Base-by-base conservation (phyloP, 768 basidiomycete species). In the Leccinum subtestaceum region DNA sequence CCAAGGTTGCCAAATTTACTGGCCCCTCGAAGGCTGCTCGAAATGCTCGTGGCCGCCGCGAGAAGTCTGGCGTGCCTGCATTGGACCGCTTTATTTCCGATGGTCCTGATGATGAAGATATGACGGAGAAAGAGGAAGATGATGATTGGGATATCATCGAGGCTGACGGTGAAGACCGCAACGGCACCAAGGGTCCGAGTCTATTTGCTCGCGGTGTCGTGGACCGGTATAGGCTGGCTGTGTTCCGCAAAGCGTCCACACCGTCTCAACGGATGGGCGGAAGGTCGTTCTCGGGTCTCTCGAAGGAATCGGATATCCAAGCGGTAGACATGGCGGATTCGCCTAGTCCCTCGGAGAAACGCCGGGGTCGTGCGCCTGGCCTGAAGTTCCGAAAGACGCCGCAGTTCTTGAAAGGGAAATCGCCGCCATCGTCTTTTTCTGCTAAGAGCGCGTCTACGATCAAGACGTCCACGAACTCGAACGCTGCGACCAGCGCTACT, bases 121-220 rank as follows among this genome's bases (percentile, higher is more conserved):
- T 67, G 56, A 77, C 75, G 19, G 79, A 80, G 65, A 75, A 57
- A 53, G 74, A 75, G 19, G 85, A 87, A 55, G 92, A 93, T 53
- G 89, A 93, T 45, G 93, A 94, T 57, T 96, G 94, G 93, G 93
- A 95, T 81, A 84, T 95, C 62, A 81, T 96, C 60, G 91, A 93
- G 40, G 89, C 77, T 5, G 88, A 88, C 62, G 86, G 84, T n/a
- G 91, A 92, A 68, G 92, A 93, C 58, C 80, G 86, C 60, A 93
- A 94, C 61, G 91, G 92, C 17, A 77, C 87, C 25, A 86, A 87
- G 67, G 91, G 86, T 7, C 83, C 85, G 19, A 94, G 88, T 68
- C 80, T 95, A 40, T 95, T 94, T 68, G 88, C 93, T 46, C 85
- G 93, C n/a, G 93, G 93, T 5, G 90, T 95, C 51, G 91, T 94